phyloP scores from a whole-genome alignment of 2,329 filamentous ascomycete genomes.

The Catunica adiposa region DNA sequence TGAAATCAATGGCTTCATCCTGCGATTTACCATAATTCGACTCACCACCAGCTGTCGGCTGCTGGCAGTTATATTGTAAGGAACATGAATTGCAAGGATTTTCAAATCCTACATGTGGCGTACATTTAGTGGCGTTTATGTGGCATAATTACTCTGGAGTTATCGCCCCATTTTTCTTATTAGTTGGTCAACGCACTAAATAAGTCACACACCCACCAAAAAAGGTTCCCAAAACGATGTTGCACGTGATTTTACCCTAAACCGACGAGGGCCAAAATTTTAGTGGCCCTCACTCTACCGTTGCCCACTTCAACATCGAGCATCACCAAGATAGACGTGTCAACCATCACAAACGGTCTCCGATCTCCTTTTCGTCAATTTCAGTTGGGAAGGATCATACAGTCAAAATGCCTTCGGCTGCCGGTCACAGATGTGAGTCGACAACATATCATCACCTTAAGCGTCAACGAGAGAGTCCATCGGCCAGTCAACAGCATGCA shows the following conservation, averaged over 20 bases:
- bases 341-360: slow-evolving; percentile 20
- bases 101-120: not conserved
- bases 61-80: too few species aligned
- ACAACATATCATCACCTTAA: not conserved
- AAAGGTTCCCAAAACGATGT: slow-evolving; percentile 11
- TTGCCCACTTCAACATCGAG: slow-evolving; percentile 14
- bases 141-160: not conserved
- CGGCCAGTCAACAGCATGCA: not conserved
- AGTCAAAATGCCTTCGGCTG: slow-evolving; percentile 75
- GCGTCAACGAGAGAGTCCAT: slow-evolving; percentile 3
- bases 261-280: slow-evolving; percentile 16
- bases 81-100: too few species aligned
- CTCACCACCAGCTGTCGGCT: too few species aligned
- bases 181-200: slow-evolving; percentile 5
- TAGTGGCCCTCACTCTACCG: slow-evolving; percentile 17
- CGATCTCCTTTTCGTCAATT: slow-evolving; percentile 24
- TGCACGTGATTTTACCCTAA: slow-evolving; percentile 15
- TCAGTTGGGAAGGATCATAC: slow-evolving; percentile 24
- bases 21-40: too few species aligned
- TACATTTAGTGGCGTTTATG: not conserved
- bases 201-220: slow-evolving; percentile 10
- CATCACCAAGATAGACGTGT: slow-evolving; percentile 15
- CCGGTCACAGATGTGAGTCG: slow-evolving; percentile 74
- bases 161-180: slow-evolving; percentile 4
- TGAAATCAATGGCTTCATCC: too few species aligned